Percentiles rank a stretch among this genome's conserved stretches.
Conservation (phyloP, 345 rosid genomes). For the Mallotus nudiflorus region DNA sequence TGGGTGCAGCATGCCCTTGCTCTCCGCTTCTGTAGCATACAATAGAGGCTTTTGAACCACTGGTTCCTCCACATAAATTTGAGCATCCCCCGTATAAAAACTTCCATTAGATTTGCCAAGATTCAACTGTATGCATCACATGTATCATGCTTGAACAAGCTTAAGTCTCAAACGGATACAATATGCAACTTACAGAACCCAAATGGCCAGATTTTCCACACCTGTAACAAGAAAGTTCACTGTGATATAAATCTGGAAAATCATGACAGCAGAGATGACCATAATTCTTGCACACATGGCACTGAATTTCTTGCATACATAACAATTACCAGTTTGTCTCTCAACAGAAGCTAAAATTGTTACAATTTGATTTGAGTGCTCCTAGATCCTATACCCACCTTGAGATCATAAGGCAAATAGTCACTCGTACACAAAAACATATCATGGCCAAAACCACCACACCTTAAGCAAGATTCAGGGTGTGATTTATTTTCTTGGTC, state of each 20-base stretch:
- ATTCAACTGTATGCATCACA: too few relatives aligned
- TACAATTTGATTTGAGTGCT: too few relatives aligned
- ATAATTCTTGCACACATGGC: constrained; percentile 37
- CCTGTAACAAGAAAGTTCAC: constrained; percentile 30
- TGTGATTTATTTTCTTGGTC: constrained; percentile 8
- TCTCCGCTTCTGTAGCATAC: constrained; percentile 24
- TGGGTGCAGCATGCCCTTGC: constrained; percentile 29
- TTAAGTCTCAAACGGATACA: not conserved
- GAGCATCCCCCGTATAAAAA: constrained; percentile 19
- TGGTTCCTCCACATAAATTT: not conserved
- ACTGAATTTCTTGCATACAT: constrained; percentile 31
- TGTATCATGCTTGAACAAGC: not conserved
- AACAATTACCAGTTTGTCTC: not conserved
- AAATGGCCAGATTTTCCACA: constrained; percentile 36
- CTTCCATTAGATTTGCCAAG: constrained; percentile 2
- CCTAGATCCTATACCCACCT: constrained; percentile 16
- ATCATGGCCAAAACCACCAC: constrained; percentile 32
- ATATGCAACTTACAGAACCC: constrained; percentile 32
- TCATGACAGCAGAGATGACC: constrained; percentile 39
- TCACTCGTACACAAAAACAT: constrained; percentile 34
- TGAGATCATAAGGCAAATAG: constrained; percentile 34
- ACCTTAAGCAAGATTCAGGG: constrained; percentile 26
- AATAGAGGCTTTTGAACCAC: not conserved
- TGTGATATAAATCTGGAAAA: not conserved
- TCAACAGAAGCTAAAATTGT: not conserved